Conservation (phyloP, 345 rosid genomes). For the Carallia brachiata region DNA sequence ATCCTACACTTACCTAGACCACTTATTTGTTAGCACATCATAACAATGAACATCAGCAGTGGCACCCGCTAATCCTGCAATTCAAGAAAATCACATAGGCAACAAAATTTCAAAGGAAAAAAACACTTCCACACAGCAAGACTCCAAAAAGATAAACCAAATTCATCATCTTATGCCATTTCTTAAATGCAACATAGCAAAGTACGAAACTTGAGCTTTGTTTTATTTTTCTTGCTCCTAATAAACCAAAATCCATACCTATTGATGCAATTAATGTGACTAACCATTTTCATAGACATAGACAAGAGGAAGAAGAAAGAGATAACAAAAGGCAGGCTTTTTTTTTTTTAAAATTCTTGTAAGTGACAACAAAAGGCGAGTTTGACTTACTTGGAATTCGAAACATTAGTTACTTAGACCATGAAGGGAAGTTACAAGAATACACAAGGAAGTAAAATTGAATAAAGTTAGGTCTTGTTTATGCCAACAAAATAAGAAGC, state of each 20-base stretch:
- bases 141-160: not conserved
- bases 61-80: constrained; percentile 95
- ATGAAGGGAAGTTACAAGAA: not conserved
- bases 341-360: no score
- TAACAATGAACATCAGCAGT: constrained; percentile 98
- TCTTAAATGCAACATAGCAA: not conserved
- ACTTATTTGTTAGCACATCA: constrained; percentile 86
- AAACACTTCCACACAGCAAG: not conserved
- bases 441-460: not conserved
- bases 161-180: constrained; percentile 8
- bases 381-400: no score
- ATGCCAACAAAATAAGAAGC: no score
- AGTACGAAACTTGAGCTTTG: not conserved
- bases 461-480: no score
- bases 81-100: constrained; percentile 21
- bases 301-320: not conserved
- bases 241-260: not conserved
- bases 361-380: no score
- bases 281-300: not conserved
- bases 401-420: no score
- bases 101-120: not conserved
- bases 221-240: not conserved
- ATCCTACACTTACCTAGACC: constrained; percentile 73
- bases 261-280: not conserved
- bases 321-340: no score